Percentiles rank a stretch among this genome's conserved stretches.
These are phyloP conservation scores for Plectosphaerella sp. DNA, from an alignment of 2,329 filamentous ascomycete species.

Conservation along the genomic window DNA sequence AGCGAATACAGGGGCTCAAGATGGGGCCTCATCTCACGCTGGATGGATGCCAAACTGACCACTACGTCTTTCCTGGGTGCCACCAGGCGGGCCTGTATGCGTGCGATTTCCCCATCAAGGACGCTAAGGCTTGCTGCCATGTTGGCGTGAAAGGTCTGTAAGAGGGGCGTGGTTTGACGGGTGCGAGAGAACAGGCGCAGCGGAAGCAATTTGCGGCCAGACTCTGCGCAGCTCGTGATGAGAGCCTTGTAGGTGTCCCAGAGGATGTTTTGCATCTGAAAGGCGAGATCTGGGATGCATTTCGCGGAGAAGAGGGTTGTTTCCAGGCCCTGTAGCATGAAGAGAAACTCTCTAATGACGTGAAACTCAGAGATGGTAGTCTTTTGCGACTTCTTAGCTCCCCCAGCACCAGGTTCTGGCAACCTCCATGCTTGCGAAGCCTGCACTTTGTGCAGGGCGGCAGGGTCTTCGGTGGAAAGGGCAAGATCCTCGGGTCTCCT, in stretches of 20 bases:
- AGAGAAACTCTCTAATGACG: slow-evolving; percentile 48
- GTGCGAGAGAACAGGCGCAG: slow-evolving; percentile 39
- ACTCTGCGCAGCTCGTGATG: slow-evolving; percentile 40
- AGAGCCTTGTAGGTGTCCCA: slow-evolving; percentile 47
- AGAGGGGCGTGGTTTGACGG: slow-evolving; percentile 47
- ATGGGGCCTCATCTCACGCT: slow-evolving; percentile 49
- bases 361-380: slow-evolving; percentile 10
- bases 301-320: slow-evolving; percentile 63
- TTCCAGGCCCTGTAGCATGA: slow-evolving; percentile 77
- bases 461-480: slow-evolving; percentile 23
- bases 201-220: slow-evolving; percentile 37
- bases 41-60: slow-evolving; percentile 63
- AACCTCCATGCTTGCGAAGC: slow-evolving; percentile 44
- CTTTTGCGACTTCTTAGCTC: slow-evolving; percentile 3
- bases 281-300: slow-evolving; percentile 32
- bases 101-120: slow-evolving; percentile 56
- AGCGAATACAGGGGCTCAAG: slow-evolving; percentile 56
- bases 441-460: slow-evolving; percentile 24
- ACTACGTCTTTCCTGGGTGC: slow-evolving; percentile 46
- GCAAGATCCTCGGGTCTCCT: slow-evolving; percentile 23
- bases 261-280: slow-evolving; percentile 43
- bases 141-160: slow-evolving; percentile 69
- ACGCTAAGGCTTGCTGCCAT: slow-evolving; percentile 50
- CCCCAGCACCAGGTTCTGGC: background rate
- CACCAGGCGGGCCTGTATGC: slow-evolving; percentile 57